A percentile compares a stretch with the other conserved stretches of the same genome.
phyloP scores from a whole-genome alignment of 441 rosid genomes.

The Rhodomyrtus psidioides region DNA sequence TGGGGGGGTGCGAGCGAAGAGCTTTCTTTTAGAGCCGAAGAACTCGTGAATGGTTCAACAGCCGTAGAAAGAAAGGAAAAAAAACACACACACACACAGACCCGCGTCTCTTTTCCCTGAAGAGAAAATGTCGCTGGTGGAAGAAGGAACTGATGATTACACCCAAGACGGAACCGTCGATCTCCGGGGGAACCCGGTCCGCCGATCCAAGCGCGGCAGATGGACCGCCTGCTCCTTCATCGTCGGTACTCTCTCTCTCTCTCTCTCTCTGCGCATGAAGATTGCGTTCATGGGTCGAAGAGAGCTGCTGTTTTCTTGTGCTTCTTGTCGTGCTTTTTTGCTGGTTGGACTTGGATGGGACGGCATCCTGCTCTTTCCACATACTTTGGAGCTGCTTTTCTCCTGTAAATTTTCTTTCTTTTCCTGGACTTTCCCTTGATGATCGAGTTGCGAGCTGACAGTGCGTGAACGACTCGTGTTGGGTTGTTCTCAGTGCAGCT shows the following conservation, averaged over 20 bases:
- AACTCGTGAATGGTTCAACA: background rate
- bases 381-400: background rate
- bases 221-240: background rate
- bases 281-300: background rate
- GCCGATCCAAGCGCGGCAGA: background rate
- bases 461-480: background rate
- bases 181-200: background rate
- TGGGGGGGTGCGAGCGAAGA: background rate
- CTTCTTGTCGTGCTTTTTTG: background rate
- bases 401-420: background rate
- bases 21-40: background rate
- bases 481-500: background rate
- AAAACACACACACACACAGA: background rate
- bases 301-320: background rate
- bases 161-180: background rate
- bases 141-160: background rate
- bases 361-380: background rate
- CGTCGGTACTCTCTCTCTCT: background rate
- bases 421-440: background rate
- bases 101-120: background rate
- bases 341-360: background rate
- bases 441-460: background rate
- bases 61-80: background rate
- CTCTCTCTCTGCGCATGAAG: background rate
- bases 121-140: background rate